Evolutionary conservation across 1,284 basidiomycete genomes (phyloP), one percentile per base, ranked within the genome.

Genomic region (Ustilago bromivora): DNA sequence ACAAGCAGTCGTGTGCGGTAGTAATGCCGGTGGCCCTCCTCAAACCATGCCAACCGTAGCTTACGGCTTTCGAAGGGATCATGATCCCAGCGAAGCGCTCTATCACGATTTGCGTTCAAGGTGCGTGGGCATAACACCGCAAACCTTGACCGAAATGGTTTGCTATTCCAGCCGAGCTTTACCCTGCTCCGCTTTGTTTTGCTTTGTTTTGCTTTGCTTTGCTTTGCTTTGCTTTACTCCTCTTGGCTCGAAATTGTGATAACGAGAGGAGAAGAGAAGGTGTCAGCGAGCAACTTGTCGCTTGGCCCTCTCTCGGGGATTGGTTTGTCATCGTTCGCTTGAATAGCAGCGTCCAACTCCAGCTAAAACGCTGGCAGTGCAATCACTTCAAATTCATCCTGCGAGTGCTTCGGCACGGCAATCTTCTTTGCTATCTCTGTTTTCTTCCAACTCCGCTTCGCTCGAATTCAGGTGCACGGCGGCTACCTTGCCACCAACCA

Each of bases 341-440:
- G 46, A 13, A 49, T 19, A 28, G 46, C 46, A 19, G n/a, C n/a
- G 46, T 49, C 28, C 46, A 49, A 49, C 23, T 49, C 6, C 23
- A 28, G 15, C 40, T 19, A 19, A 10, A 19, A 19, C 7, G 7
- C n/a, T 46, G 6, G 19, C n/a, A 15, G 40, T 19, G 43, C 43
- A 46, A 46, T 19, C n/a, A 46, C 43, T 46, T 46, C n/a, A 46
- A 56, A 17, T 56, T 56, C 54, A 41, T 28, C 23, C 54, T 56
- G 23, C 11, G 10, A n/a, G n/a, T 54, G 54, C 54, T 56, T 56
- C 54, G 54, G 54, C 36, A 40, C 54, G 36, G 54, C 38, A 56
- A 19, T 11, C 54, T 11, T 13, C 38, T 40, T 40, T 31, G 36
- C 54, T 40, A 41, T 56, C 54, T 8, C 46, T 10, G 3, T 19